A percentile compares a stretch with the other conserved stretches of the same genome.
These are phyloP conservation scores for Alternaria postmessia DNA, from an alignment of 2,329 filamentous ascomycete species.

Conservation along the genomic window DNA sequence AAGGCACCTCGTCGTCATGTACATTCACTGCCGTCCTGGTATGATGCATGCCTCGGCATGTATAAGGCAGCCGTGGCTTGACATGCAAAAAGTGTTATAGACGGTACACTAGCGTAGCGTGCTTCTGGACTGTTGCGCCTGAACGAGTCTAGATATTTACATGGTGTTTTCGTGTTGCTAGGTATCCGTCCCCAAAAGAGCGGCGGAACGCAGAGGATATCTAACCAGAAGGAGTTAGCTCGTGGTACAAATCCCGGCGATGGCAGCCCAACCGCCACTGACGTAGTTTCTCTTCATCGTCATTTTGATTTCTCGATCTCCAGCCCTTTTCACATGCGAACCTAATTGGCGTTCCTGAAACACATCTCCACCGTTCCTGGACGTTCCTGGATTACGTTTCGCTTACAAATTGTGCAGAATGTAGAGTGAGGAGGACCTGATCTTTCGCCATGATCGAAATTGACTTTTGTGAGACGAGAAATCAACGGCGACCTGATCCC, in stretches of 20 bases:
- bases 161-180: neutral
- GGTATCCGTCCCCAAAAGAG: slow-evolving; percentile 1
- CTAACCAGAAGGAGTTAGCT: neutral
- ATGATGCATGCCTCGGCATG: neutral
- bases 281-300: slow-evolving; percentile 12
- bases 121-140: neutral
- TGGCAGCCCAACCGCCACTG: slow-evolving; percentile 7
- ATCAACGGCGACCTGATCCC: neutral
- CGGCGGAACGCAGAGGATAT: slow-evolving; percentile 1
- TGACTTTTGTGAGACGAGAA: neutral
- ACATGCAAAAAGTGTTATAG: neutral
- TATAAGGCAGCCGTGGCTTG: neutral
- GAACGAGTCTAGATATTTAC: slow-evolving; percentile 1
- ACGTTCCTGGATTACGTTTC: neutral
- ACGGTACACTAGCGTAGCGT: neutral
- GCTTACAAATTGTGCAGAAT: slow-evolving; percentile 3
- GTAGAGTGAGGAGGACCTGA: neutral
- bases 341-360: slow-evolving; percentile 8
- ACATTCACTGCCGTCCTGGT: slow-evolving; percentile 5
- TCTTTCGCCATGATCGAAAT: neutral
- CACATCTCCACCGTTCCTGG: neutral
- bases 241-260: slow-evolving; percentile 2
- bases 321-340: slow-evolving; percentile 1
- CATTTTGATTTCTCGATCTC: slow-evolving; percentile 12
- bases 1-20: slow-evolving; percentile 5